phyloP scores from a whole-genome alignment of 305 asterid species.

The Striga hermonthica region DNA sequence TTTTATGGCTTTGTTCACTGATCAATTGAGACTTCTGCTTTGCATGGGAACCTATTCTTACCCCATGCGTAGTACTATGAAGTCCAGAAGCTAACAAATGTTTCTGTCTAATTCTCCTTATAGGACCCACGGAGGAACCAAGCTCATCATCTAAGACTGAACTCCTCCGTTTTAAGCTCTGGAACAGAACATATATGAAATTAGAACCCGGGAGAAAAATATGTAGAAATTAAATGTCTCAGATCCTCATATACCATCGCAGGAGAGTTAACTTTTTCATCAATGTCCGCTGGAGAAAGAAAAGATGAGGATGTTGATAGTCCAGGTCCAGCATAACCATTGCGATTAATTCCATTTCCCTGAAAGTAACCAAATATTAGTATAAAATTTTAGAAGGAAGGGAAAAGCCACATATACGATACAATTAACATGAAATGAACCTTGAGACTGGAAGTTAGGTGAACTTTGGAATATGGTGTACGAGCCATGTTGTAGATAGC shows the following conservation, averaged over 20 bases:
- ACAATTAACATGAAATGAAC: conserved; percentile 28
- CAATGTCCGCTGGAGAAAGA: conserved; percentile 36
- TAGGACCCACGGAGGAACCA: conserved; percentile 73
- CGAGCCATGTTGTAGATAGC: conserved; percentile 66
- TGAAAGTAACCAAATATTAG: conserved; percentile 35
- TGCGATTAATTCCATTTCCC: conserved; percentile 52
- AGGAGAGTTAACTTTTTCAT: conserved; percentile 42
- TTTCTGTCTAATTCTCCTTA: conserved; percentile 81
- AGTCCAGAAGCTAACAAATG: conserved; percentile 46
- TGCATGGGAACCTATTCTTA: conserved; percentile 44
- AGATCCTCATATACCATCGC: conserved; percentile 42
- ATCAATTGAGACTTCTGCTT: conserved; percentile 37
- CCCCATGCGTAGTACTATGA: conserved; percentile 36
- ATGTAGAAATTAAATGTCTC: conserved; percentile 6
- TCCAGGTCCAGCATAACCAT: conserved; percentile 36
- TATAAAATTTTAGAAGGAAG: conserved; percentile 13
- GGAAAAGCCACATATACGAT: not conserved
- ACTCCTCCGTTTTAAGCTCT: conserved; percentile 79
- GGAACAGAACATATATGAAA: conserved; percentile 25
- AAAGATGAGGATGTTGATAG: conserved; percentile 41
- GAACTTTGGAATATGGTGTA: conserved; percentile 54
- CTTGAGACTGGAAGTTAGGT: conserved; percentile 41
- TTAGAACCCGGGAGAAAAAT: conserved; percentile 27
- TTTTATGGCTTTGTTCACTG: conserved; percentile 6
- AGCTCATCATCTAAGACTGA: conserved; percentile 68